Conservation (phyloP, 768 basidiomycete genomes). For the Serendipita sp. region DNA sequence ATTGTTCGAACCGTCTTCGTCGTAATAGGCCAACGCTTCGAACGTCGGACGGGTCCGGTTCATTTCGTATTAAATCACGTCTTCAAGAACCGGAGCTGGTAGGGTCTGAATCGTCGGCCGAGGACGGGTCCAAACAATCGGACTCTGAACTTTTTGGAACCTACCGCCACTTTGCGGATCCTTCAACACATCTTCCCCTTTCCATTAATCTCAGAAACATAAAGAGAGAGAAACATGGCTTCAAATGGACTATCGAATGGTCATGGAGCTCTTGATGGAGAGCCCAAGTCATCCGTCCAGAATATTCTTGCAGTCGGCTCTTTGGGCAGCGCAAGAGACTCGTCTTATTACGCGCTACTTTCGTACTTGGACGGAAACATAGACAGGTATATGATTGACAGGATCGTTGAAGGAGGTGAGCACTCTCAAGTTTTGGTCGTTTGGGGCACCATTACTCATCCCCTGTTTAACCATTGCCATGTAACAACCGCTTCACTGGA, state of each 20-base stretch:
- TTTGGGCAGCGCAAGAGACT: not conserved
- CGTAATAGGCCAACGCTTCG: constrained; percentile 87
- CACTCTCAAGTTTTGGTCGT: constrained; percentile 7
- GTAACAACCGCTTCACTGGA: too few relatives aligned
- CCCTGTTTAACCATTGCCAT: not conserved
- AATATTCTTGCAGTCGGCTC: not conserved
- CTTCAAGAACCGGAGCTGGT: too few relatives aligned
- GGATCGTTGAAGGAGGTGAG: constrained; percentile 65
- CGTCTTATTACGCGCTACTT: not conserved
- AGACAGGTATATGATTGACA: constrained; percentile 68
- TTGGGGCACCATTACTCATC: not conserved
- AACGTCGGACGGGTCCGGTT: constrained; percentile 27
- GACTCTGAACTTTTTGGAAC: not conserved
- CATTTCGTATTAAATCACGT: not conserved
- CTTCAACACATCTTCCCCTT: not conserved
- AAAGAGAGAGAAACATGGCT: not conserved
- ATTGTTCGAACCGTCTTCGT: constrained; percentile 72
- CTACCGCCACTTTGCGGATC: not conserved
- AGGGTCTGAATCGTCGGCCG: not conserved
- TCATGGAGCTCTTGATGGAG: too few relatives aligned
- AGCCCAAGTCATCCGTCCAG: not conserved
- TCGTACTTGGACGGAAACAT: constrained; percentile 22
- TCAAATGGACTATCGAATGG: not conserved
- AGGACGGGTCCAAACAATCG: not conserved
- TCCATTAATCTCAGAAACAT: not conserved